Base-by-base conservation (phyloP, 2,329 filamentous ascomycete species). In the Xylariaceae sp. region DNA sequence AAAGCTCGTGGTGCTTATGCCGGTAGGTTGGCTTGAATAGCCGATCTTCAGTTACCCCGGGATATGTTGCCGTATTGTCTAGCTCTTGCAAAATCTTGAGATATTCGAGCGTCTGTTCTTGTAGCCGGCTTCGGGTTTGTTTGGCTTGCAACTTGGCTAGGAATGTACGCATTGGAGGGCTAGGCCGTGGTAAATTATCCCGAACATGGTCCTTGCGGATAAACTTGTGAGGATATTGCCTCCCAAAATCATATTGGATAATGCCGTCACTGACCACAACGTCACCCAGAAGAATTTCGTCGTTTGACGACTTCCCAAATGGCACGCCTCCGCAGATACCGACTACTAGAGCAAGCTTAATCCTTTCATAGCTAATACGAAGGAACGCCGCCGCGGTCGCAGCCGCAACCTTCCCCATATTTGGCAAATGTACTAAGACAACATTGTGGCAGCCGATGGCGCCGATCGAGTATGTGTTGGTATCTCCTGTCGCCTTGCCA, bases 381-480 rank as follows among this genome's bases (percentile, higher is more conserved):
- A 36, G n/a, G 23, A 14, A 21, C 1, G 28, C 37, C 4, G 52
- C 52, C 4, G 19, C 21, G 3, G 44, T 37, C 8, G 52, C 52
- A 11, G 52, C 36, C 2, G 14, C 16, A 21, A 36, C 31, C 14
- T 41, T 48, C 19, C 52, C 52, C 36, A 48, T 36, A 7, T 26
- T 16, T 12, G 36, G 28, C 37, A 55, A 12, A 12, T 49, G 52
- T 21, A 29, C 44, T 2, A 55, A 9, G 12, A 55, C 52, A 29
- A 55, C 28, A 8, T 55, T 48, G 26, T 48, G 52, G 9, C 16
- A 28, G n/a, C 44, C 28, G n/a, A 49, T 55, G 2, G 21, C n/a
- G 3, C 52, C 52, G 3, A 17, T 23, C 1, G 52, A 26, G 36
- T 49, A 55, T 4, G 44, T 23, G n/a, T 55, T 55, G 6, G 44